Base-by-base conservation (phyloP, 1,139 yeast genomes). In the Hyphopichia burtonii region DNA sequence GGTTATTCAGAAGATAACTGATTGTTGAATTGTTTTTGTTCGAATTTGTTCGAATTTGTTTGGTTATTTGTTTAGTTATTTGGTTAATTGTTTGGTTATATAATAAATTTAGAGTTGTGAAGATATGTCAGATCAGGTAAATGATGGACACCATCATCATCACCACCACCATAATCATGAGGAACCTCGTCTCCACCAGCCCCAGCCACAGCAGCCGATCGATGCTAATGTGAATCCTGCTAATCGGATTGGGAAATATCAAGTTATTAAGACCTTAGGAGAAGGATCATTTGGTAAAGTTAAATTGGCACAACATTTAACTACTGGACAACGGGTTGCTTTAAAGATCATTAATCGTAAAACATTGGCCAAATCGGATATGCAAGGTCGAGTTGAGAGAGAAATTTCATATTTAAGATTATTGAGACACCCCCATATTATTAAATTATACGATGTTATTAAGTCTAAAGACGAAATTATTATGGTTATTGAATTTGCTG, bases 281-380 rank as follows among this genome's bases (percentile, higher is more conserved):
- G 98, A 93, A 63, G 99, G 99, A 19, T 91, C 98, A 1, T 93
- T 93, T 60, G 99, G 99, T 55, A 93, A 93, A 61, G 99, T 93
- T 53, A 93, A 93, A 61, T 74, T 93, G 56, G 99, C 99, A 1
- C 91, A 89, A 60, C 98, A 93, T 63, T 72, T 87, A 54, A 85
- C 87, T 12, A 93, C 98, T 1, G 96, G 96, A 30, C 96, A 93
- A 57, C 78, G 85, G 51, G 99, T 93, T 17, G 99, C 99, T 3
- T 74, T 93, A 49, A 93, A 93, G 65, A 93, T 93, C 63, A 93
- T 93, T 69, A 90, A 93, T 64, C 75, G 96, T 50, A 91, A 90
- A 66, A 90, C 97, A 0, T 74, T 93, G 59, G 96, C 97, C 42
- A 93, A 93, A 61, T 82, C 91, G 7, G 99, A 93, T 65, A 93